Evolutionary conservation across 305 asterid genomes (phyloP).

Genomic region (Rubia peregrina): DNA sequence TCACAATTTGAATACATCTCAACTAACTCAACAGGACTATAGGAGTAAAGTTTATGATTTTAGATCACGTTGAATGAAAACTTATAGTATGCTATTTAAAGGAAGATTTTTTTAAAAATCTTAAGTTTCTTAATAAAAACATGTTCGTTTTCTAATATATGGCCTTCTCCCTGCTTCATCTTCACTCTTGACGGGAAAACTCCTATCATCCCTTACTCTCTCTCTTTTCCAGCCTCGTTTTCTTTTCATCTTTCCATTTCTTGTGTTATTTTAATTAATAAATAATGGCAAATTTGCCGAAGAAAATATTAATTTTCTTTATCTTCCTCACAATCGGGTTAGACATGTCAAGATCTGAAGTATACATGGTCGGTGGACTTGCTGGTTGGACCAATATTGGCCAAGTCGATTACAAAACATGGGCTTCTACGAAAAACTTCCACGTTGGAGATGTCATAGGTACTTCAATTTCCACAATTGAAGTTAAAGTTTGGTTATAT

Average conservation of each 20-base stretch:
- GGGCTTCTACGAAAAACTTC: slow-evolving; percentile 45
- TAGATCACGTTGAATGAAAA: neutral
- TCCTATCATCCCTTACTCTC: too few relatives aligned
- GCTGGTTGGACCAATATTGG: slow-evolving; percentile 41
- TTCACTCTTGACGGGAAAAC: too few relatives aligned
- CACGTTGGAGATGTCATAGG: slow-evolving; percentile 44
- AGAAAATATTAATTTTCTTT: neutral
- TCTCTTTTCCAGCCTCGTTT: neutral
- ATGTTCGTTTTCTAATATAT: neutral
- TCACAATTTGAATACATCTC: too few relatives aligned
- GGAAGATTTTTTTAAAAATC: neutral
- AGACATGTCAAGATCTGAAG: slow-evolving; percentile 14
- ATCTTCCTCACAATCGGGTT: slow-evolving; percentile 6
- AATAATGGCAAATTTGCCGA: neutral
- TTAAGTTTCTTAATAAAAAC: neutral
- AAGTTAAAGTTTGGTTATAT: too few relatives aligned
- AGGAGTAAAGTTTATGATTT: too few relatives aligned
- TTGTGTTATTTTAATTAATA: too few relatives aligned
- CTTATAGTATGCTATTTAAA: too few relatives aligned
- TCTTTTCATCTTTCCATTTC: neutral
- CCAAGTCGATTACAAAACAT: slow-evolving; percentile 34
- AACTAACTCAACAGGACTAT: too few relatives aligned
- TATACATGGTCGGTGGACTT: slow-evolving; percentile 44
- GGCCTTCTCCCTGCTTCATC: too few relatives aligned
- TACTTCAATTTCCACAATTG: neutral